Base-by-base conservation (phyloP, 805 yeast genomes). In the Monosporozyma aerobia region DNA sequence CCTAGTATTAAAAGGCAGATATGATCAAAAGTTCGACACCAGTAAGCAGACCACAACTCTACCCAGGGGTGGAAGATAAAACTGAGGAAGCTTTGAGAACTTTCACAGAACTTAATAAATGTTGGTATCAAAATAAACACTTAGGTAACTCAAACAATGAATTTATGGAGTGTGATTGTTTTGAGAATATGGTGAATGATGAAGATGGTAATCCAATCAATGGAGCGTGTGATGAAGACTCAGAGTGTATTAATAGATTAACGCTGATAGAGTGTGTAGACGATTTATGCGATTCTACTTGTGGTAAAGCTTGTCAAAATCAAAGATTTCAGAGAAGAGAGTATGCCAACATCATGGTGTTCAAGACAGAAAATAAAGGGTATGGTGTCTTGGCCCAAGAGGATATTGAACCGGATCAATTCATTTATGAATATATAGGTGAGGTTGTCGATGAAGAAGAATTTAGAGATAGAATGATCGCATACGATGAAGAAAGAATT, bases 231-330 rank as follows among this genome's bases (percentile, higher is more conserved):
- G 87, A 82, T 35, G 87, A 85, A 32, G 82, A 83, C 57, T 84
- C 94, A 14, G 90, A 85, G 66, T 92, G 99, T 77, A 90, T 94
- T 61, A 92, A 92, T 69, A 73, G 98, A 50, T 78, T 90, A 50
- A 94, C 98, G 0, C 85, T 90, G 41, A 90, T 92, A 48, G 99
- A 92, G 69, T 92, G 99, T 77, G 78, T 82, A 2, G 80, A 84
- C 63, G 85, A 76, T 19, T 73, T 76, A 48, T 79, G 87, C 62
- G 70, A 76, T 14, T 54, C 69, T 5, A 52, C 59, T 13, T 92
- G 98, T 69, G 96, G 96, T 33, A 73, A 75, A 30, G 74, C 78
- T 61, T 92, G 99, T 71, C 82, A 77, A 57, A 92, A 92, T 67
- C 97, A 90, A 67, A 71, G 98, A 53, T 92, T 92, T 66, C 99